Conservation (phyloP, 1,139 yeast genomes). For the Pichiaceae sp. region DNA sequence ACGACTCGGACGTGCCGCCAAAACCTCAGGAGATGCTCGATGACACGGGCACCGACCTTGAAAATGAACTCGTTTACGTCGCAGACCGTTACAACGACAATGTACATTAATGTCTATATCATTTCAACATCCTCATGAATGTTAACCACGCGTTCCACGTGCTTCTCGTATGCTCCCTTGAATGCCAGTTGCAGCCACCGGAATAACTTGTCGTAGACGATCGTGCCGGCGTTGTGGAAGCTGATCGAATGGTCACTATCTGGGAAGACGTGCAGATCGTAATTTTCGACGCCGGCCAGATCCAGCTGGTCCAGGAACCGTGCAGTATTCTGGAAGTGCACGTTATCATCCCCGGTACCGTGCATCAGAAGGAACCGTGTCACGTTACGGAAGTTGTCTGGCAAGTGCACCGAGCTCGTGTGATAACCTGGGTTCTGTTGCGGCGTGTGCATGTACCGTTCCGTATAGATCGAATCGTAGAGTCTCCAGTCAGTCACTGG, state of each 20-base stretch:
- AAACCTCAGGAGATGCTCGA: conserved; percentile 31
- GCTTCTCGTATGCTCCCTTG: conserved; percentile 32
- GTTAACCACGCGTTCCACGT: conserved; percentile 15
- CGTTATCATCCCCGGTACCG: conserved; percentile 97
- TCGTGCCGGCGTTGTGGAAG: conserved; percentile 69
- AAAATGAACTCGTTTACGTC: conserved; percentile 53
- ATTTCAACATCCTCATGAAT: conserved; percentile 3
- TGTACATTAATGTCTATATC: not conserved
- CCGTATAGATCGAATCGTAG: conserved; percentile 82
- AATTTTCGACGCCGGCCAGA: conserved; percentile 57
- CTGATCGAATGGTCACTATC: conserved; percentile 84
- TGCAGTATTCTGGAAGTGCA: conserved; percentile 82
- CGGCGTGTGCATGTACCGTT: conserved; percentile 79
- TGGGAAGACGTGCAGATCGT: conserved; percentile 85
- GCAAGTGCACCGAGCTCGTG: conserved; percentile 35
- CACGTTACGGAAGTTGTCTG: conserved; percentile 37
- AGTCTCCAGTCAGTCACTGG: conserved; percentile 81
- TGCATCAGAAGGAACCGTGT: conserved; percentile 77
- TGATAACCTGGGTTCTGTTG: conserved; percentile 38
- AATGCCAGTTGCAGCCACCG: conserved; percentile 71
- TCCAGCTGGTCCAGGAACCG: conserved; percentile 68
- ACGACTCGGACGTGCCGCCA: conserved; percentile 32
- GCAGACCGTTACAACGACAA: conserved; percentile 33
- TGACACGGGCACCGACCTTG: conserved; percentile 33
- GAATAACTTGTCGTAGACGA: conserved; percentile 68